Evolutionary conservation across 768 basidiomycete genomes (phyloP), one percentile per base, ranked within the genome.

Genomic region (Xerocomellus dryophilus): DNA sequence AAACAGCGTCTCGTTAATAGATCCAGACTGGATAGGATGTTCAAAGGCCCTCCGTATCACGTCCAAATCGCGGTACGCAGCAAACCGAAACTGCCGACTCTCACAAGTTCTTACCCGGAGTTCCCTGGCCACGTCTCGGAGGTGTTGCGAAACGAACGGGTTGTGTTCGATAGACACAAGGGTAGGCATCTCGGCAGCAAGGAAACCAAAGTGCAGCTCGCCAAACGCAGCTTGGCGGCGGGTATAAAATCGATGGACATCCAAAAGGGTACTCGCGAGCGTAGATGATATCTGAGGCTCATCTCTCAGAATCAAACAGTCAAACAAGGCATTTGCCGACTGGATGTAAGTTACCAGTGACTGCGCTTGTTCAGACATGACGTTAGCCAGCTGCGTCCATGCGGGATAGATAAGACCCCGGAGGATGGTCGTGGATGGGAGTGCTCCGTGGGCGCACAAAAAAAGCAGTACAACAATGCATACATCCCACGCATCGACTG

Each of bases 391-490:
- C 20, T 79, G 71, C 46, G 77, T 73, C 90, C 90, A 93, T 5
- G 84, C 82, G 18, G 87, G 88, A 66, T 89, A 91, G n/a, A 90
- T 79, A 17, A 93, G 68, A 14, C 89, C 88, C 50, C 78, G 73
- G 36, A 93, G 71, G 42, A 93, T 77, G 0, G 88, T 90, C 2
- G 88, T 88, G 7, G 85, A 82, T 51, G 80, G 80, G 36, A 92
- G 72, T 5, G 87, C 85, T 18, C 86, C 87, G 50, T 81, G 80
- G 18, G 85, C 78, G 25, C 79, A 78, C 23, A 91, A 74, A 62
- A 84, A 81, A 2, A 90, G 68, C 7, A 91, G 73, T 4, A 89
- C 81, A 5, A 80, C 72, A 2, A 77, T 78, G 45, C 88, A 73
- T 25, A 86, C 76, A 54, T 81, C 80, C 90, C 90, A 93, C 1